Percentiles rank a stretch among this genome's conserved stretches.
Conservation (phyloP, 345 rosid genomes). For the Gossypium ekmanianum region DNA sequence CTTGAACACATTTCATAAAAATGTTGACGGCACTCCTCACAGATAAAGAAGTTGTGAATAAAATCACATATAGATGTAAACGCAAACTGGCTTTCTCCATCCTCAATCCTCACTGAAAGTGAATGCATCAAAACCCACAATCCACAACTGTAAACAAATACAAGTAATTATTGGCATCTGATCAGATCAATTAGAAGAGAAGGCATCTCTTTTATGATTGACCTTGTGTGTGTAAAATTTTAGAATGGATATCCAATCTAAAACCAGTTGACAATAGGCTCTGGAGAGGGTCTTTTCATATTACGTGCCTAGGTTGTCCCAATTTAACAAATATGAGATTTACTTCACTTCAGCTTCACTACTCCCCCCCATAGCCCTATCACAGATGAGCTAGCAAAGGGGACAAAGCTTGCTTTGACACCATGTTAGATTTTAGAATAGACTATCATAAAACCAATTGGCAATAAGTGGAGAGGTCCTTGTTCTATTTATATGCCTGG, state of each 20-base stretch:
- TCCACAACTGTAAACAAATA: constrained; percentile 67
- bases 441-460: not conserved
- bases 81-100: constrained; percentile 86
- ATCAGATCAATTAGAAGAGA: not conserved
- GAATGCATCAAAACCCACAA: constrained; percentile 97
- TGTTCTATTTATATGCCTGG: not conserved
- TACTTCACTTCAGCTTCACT: not conserved
- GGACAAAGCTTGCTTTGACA: not conserved
- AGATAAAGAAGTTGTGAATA: constrained; percentile 81
- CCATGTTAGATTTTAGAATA: not conserved
- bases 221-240: not conserved
- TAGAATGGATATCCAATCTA: not conserved
- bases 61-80: constrained; percentile 77
- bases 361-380: not conserved
- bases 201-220: not conserved
- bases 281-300: not conserved
- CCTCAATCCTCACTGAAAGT: constrained; percentile 77
- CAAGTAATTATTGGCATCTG: not conserved
- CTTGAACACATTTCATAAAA: constrained; percentile 85
- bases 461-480: not conserved
- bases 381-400: not conserved
- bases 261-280: not conserved
- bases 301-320: not conserved
- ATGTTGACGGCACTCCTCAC: constrained; percentile 96
- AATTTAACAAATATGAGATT: not conserved